Evolutionary conservation across 2,329 filamentous ascomycete species (phyloP), one percentile per base, ranked within the genome.

Genomic region (Ceratocystis smalleyi): DNA sequence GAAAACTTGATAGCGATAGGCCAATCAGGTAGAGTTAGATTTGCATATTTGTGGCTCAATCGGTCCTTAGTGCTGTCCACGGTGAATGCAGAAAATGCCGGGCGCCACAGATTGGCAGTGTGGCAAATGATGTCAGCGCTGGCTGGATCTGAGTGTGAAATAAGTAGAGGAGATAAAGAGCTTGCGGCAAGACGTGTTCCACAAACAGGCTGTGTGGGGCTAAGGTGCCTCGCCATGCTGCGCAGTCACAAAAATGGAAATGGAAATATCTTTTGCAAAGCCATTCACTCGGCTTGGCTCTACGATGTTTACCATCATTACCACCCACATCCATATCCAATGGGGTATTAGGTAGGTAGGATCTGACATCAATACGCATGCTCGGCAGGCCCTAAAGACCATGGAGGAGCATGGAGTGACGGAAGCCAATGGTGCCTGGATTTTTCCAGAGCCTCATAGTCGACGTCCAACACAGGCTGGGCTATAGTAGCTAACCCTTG

Each of bases 1-100:
- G 47, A 61, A 64, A 60, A 66, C 54, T 64, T 59, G 59, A 60
- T 55, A 65, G 40, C 19, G 62, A 66, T 64, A 64, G 62, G 61
- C 65, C 61, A 64, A 66, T 66, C 62, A 66, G 45, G 49, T n/a
- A 61, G n/a, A 61, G 12, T 12, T 51, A 61, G 47, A 61, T 55
- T 40, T 40, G 35, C 35, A 40, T 15, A 40, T 40, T 40, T 64
- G 40, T 59, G 49, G 51, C 54, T 51, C 27, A 59, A 63, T 64
- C 22, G 43, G 35, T 43, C 43, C 43, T 19, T 61, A 19, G 22
- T 12, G 35, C 35, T 40, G 35, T 4, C 15, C 12, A 15, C 12
- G 35, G 35, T 15, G 35, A 40, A 40, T 40, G 4, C 30, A 43
- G 17, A 61, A 19, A 51, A 57, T 57, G 27, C 30, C 54, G 5